A percentile compares a stretch with the other conserved stretches of the same genome.
phyloP scores from a whole-genome alignment of 371 early-diverging fungal species.

The Apophysomyces trapeziformis region DNA sequence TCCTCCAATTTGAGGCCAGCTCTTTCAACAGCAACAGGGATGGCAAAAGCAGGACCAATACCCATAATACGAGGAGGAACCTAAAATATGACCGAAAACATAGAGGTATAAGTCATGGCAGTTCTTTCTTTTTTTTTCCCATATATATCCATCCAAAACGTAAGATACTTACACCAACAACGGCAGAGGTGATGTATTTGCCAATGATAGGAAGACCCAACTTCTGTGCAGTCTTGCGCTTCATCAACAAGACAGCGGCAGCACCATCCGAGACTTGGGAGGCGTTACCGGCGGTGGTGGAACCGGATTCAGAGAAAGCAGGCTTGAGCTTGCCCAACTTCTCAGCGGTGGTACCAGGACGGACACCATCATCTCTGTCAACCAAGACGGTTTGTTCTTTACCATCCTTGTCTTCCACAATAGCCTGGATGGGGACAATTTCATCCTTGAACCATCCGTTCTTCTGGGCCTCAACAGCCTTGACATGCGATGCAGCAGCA shows the following conservation, averaged over 20 bases:
- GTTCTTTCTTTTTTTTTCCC: neutral
- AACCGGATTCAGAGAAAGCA: slow-evolving; percentile 86
- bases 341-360: slow-evolving; percentile 81
- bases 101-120: neutral
- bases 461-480: slow-evolving; percentile 88
- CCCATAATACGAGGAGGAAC: slow-evolving; percentile 96
- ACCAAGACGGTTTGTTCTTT: slow-evolving; percentile 69
- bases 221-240: slow-evolving; percentile 90
- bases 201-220: slow-evolving; percentile 87
- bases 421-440: slow-evolving; percentile 89
- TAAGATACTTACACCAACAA: slow-evolving; percentile 75
- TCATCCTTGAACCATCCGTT: slow-evolving; percentile 92
- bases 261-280: slow-evolving; percentile 99
- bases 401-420: slow-evolving; percentile 73
- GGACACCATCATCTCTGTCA: slow-evolving; percentile 93
- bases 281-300: slow-evolving; percentile 97
- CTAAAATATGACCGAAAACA: neutral
- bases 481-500: slow-evolving; percentile 78
- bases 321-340: slow-evolving; percentile 87
- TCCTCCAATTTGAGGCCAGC: slow-evolving; percentile 82
- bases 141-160: neutral
- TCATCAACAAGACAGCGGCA: slow-evolving; percentile 95
- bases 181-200: slow-evolving; percentile 88
- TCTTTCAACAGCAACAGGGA: slow-evolving; percentile 87
- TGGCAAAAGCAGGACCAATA: slow-evolving; percentile 93